Percentiles rank a stretch among this genome's conserved stretches.
Evolutionary conservation across 371 early-diverging fungal genomes (phyloP).

Genomic region (Racocetra persica): DNA sequence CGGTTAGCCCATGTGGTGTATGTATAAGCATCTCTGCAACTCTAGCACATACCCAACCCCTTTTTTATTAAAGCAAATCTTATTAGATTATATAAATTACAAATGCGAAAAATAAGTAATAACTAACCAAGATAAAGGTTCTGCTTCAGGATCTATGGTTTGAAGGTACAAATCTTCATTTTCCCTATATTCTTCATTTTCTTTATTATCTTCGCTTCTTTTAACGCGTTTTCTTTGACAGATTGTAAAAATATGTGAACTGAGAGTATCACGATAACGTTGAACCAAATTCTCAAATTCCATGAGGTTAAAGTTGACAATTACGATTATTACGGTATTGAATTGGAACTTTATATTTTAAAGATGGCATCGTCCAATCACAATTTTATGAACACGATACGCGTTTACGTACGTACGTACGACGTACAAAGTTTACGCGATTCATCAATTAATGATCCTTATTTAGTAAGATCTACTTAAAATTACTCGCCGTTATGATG

Average conservation of each 20-base stretch:
- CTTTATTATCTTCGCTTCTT: background rate
- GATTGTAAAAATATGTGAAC: conserved; percentile 3
- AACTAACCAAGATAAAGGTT: conserved; percentile 5
- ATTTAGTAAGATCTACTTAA: too few species aligned
- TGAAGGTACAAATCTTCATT: background rate
- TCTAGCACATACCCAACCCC: conserved; percentile 27
- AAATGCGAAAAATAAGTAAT: too few species aligned
- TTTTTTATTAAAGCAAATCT: background rate
- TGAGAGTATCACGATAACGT: background rate
- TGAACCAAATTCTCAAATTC: background rate
- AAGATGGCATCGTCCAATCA: too few species aligned
- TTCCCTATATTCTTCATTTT: background rate
- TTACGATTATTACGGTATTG: too few species aligned
- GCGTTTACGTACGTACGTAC: too few species aligned
- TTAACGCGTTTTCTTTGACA: background rate
- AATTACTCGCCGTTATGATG: too few species aligned
- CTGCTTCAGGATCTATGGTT: background rate
- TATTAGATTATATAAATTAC: background rate
- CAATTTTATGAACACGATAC: too few species aligned
- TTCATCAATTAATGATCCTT: too few species aligned
- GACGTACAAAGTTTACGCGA: too few species aligned
- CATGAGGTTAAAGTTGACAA: background rate
- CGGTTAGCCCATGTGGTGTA: conserved; percentile 17
- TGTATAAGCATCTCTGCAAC: conserved; percentile 6
- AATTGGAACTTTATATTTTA: too few species aligned